Percentiles rank a stretch among this genome's conserved stretches.
Conservation (phyloP, 805 yeast genomes). For the Kazachstania bromeliacearum region DNA sequence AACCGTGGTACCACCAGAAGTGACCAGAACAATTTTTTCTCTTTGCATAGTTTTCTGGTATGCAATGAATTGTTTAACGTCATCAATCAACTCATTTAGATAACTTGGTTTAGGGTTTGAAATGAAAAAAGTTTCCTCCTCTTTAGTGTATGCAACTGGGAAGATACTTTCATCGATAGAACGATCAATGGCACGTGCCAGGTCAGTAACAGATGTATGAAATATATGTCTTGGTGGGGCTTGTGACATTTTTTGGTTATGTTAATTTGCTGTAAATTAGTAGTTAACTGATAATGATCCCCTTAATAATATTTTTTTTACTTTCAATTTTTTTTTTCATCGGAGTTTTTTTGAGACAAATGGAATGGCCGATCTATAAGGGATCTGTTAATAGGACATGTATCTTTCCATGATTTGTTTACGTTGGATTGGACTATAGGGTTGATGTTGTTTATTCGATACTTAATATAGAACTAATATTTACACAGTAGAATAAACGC, state of each 20-base stretch:
- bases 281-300: too few species aligned
- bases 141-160: conserved; percentile 61
- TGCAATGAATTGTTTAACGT: conserved; percentile 52
- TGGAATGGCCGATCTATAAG: too few species aligned
- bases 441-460: too few species aligned
- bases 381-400: too few species aligned
- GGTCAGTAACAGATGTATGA: conserved; percentile 62
- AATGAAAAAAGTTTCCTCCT: conserved; percentile 69
- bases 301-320: neutral
- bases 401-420: too few species aligned
- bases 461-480: too few species aligned
- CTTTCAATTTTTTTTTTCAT: neutral
- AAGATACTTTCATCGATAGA: conserved; percentile 47
- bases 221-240: conserved; percentile 10
- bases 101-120: conserved; percentile 66
- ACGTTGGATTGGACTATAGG: too few species aligned
- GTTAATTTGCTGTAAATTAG: too few species aligned
- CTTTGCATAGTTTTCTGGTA: conserved; percentile 37
- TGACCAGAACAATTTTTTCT: conserved; percentile 64
- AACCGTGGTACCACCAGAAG: conserved; percentile 95
- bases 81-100: conserved; percentile 47
- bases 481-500: too few species aligned
- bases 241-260: neutral
- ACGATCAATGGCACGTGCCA: conserved; percentile 71
- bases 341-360: neutral